Evolutionary conservation across 192 early-diverging fungal species (phyloP).

Genomic region (Cetraspora pellucida): DNA sequence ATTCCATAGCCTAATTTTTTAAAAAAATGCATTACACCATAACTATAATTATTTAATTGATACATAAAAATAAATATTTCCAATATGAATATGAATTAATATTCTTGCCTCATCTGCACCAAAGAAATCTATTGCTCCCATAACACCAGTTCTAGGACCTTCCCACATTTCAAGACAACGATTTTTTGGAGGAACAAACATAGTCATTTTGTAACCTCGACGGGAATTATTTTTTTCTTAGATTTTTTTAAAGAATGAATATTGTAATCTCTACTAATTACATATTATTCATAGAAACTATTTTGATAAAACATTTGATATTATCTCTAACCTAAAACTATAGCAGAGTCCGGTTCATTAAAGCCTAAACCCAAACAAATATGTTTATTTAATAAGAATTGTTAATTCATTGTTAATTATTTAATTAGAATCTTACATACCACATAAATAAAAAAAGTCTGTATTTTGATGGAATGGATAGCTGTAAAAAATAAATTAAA

Average conservation of each 20-base stretch:
- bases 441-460: slow-evolving; percentile 83
- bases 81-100: neutral
- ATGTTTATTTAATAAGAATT: neutral
- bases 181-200: slow-evolving; percentile 86
- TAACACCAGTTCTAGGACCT: slow-evolving; percentile 81
- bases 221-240: slow-evolving; percentile 55
- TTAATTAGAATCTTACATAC: slow-evolving; percentile 36
- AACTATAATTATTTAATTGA: neutral
- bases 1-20: slow-evolving; percentile 29
- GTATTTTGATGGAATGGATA: slow-evolving; percentile 94
- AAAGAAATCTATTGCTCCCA: slow-evolving; percentile 74
- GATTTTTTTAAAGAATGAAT: neutral
- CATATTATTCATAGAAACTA: neutral
- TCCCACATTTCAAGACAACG: slow-evolving; percentile 86
- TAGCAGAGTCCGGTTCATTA: slow-evolving; percentile 87
- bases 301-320: neutral
- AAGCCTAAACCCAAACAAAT: slow-evolving; percentile 58
- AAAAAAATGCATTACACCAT: neutral
- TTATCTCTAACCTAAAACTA: slow-evolving; percentile 57
- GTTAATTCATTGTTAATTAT: neutral
- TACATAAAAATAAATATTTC: neutral
- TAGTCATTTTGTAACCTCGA: slow-evolving; percentile 75
- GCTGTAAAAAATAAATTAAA: slow-evolving; percentile 36
- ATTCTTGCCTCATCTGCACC: slow-evolving; percentile 77
- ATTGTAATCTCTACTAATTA: neutral